Base-by-base conservation (phyloP, 202 grass and related monocot species). In the Miscanthus sacchariflorus region DNA sequence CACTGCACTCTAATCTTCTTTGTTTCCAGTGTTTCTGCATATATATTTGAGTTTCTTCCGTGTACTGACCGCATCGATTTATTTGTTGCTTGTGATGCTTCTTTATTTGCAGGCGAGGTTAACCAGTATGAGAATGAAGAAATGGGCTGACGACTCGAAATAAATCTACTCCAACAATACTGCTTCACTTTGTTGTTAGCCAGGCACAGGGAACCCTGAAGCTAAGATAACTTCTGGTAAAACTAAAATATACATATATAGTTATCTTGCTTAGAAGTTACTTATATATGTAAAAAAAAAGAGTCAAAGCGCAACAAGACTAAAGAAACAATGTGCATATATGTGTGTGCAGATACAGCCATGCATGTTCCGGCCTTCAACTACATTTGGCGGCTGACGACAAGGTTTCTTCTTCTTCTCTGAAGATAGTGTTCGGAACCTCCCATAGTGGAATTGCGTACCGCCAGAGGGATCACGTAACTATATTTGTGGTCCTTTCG, bases 141-240 rank as follows among this genome's bases (percentile, higher is more conserved):
- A 59, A 59, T 78, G 75, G 75, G 75, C 75, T 1, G 50, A 78
- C 18, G 75, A 78, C 5, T 59, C 12, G 12, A 59, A 78, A 59
- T 78, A 23, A 59, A 21, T 0, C 75, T 23, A 12, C 30, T 13
- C 75, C 19, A 21, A 48, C 15, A 76, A 54, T n/a, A 49, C 45
- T 50, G 24, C 9, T 78, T 30, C 49, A 23, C 28, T 36, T 77
- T 38, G 17, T 19, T 33, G 68, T 58, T 58, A n/a, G 9, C 17
- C 10, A 58, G 4, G 18, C 28, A n/a, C 10, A 12, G 74, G 50
- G 50, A 36, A 54, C 74, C 18, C 33, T 77, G 48, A 33, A 6
- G 19, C 35, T 54, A 77, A 77, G 2, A 21, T 19, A 23, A 59
- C 18, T 38, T 21, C 9, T 5, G 75, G 75, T 77, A 77, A 77